A percentile compares a stretch with the other conserved stretches of the same genome.
These are phyloP conservation scores for Pseudohalonectria lignicola DNA, from an alignment of 2,329 filamentous ascomycete genomes.

Conservation along the genomic window DNA sequence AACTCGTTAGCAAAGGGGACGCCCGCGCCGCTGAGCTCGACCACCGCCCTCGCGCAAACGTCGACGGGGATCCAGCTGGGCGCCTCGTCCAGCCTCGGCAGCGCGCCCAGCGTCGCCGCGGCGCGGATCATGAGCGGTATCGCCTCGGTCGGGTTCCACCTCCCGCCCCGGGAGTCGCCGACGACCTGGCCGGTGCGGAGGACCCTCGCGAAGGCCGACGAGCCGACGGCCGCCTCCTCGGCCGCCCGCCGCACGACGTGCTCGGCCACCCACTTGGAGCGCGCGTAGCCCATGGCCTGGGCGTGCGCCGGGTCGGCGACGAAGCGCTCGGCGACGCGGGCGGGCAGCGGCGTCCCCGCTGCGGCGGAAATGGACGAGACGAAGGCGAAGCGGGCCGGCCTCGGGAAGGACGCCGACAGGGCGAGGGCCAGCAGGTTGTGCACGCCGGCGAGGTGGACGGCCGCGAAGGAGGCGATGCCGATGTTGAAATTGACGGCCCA, in stretches of 20 bases:
- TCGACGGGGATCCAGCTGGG: constrained; percentile 35
- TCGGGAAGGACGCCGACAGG: constrained; percentile 16
- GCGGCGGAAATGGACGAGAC: constrained; percentile 32
- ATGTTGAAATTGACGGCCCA: constrained; percentile 47
- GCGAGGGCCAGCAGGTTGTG: constrained; percentile 32
- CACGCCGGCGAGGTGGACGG: constrained; percentile 29
- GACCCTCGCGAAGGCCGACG: constrained; percentile 14
- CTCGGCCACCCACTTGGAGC: constrained; percentile 37
- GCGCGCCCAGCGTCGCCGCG: constrained; percentile 26
- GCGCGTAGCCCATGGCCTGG: constrained; percentile 38
- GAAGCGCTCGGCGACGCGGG: constrained; percentile 22
- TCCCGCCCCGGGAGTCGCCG: constrained; percentile 31
- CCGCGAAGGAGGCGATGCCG: constrained; percentile 33
- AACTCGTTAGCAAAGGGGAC: neutral
- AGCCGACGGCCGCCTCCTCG: constrained; percentile 9
- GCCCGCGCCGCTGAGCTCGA: constrained; percentile 20
- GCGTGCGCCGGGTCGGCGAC: constrained; percentile 24
- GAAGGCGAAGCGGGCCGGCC: constrained; percentile 28
- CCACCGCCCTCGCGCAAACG: constrained; percentile 25
- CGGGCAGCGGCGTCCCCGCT: constrained; percentile 23
- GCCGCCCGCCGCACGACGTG: constrained; percentile 23
- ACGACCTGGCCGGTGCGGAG: constrained; percentile 39
- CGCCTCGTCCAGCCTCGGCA: constrained; percentile 33
- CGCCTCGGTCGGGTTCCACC: constrained; percentile 40
- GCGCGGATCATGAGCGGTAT: constrained; percentile 40